Evolutionary conservation across 2,329 filamentous ascomycete genomes (phyloP).

Genomic region (Cladophialophora psammophila): DNA sequence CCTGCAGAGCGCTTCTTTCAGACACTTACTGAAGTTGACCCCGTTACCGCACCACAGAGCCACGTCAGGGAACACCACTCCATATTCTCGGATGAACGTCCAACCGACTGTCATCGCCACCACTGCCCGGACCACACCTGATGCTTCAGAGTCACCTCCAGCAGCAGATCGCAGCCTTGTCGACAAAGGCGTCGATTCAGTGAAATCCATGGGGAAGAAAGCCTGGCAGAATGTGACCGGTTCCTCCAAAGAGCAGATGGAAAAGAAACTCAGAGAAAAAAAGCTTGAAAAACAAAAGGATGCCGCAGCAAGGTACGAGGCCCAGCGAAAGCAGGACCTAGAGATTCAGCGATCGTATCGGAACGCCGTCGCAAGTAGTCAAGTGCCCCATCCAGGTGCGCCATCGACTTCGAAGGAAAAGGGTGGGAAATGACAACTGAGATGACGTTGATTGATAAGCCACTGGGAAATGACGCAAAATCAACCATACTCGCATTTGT

Average conservation of each 20-base stretch:
- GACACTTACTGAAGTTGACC: constrained; percentile 14
- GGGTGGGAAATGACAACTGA: neutral
- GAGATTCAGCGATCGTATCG: constrained; percentile 27
- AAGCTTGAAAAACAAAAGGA: constrained; percentile 19
- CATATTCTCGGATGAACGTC: constrained; percentile 32
- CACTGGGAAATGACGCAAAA: neutral
- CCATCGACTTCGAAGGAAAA: constrained; percentile 9
- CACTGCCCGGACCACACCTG: constrained; percentile 7
- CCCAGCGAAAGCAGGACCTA: constrained; percentile 30
- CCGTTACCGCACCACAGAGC: constrained; percentile 13
- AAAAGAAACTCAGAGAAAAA: constrained; percentile 18
- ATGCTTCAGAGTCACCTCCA: constrained; percentile 13
- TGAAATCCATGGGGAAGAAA: constrained; percentile 41
- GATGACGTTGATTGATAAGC: neutral
- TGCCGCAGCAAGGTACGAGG: constrained; percentile 27
- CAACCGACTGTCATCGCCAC: constrained; percentile 9
- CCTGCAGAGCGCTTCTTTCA: constrained; percentile 19
- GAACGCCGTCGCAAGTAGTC: constrained; percentile 18
- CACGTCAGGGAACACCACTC: neutral
- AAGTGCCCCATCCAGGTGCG: neutral
- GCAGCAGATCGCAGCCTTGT: constrained; percentile 42
- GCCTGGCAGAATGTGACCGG: constrained; percentile 21
- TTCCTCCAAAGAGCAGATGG: constrained; percentile 18
- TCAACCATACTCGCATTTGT: neutral
- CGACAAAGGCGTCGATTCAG: constrained; percentile 47